phyloP scores from a whole-genome alignment of 225 moss, liverwort and hornwort genomes.

The Straminergon stramineum region DNA sequence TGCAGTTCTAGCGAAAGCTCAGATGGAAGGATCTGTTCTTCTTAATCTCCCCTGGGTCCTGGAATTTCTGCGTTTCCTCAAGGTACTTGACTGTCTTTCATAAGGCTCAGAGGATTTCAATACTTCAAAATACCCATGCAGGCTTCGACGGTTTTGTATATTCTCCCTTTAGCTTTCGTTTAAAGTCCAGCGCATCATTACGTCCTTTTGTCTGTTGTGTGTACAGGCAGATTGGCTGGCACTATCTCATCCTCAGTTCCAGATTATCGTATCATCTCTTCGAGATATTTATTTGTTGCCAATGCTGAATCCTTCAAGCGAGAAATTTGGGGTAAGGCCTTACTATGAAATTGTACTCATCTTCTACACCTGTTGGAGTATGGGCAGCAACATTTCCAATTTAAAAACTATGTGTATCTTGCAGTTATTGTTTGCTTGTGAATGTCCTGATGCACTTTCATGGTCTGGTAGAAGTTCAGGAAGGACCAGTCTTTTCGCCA shows the following conservation, averaged over 20 bases:
- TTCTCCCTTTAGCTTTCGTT: neutral
- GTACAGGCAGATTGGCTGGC: conserved; percentile 56
- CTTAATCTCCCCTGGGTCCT: conserved; percentile 59
- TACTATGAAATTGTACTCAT: neutral
- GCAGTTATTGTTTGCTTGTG: neutral
- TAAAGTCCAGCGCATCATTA: neutral
- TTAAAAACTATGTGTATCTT: neutral
- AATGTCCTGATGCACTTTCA: neutral
- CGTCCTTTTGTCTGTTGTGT: neutral
- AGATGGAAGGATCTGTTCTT: conserved; percentile 43
- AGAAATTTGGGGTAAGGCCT: conserved; percentile 48
- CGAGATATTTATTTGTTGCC: conserved; percentile 45
- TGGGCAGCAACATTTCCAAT: neutral
- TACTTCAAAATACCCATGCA: neutral
- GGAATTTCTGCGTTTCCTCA: conserved; percentile 55
- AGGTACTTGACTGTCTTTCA: conserved; percentile 19
- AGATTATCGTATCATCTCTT: conserved; percentile 32
- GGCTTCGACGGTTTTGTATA: neutral
- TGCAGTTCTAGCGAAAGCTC: conserved; percentile 29
- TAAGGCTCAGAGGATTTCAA: neutral
- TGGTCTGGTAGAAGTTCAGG: neutral
- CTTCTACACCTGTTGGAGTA: neutral
- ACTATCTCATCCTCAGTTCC: conserved; percentile 42
- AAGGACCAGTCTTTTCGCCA: neutral
- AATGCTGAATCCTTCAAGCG: conserved; percentile 49